Conservation (phyloP, 805 yeast species). For the Blastobotrys terrestris region DNA sequence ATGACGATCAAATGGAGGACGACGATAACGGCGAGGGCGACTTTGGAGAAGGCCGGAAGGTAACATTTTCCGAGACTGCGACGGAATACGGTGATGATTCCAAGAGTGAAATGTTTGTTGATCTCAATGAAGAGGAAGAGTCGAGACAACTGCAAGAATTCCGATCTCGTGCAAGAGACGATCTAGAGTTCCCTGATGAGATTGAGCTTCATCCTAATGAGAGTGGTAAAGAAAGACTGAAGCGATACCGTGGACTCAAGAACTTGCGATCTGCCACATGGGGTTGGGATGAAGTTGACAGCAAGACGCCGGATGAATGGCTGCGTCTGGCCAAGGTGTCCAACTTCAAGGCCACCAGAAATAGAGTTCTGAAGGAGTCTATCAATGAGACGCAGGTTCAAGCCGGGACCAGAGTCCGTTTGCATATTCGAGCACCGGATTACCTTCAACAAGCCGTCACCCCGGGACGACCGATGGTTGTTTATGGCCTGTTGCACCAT, state of each 20-base stretch:
- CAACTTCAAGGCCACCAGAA: conserved; percentile 70
- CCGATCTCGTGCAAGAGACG: conserved; percentile 70
- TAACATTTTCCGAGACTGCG: conserved; percentile 26
- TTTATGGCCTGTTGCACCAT: conserved; percentile 72
- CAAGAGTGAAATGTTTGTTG: conserved; percentile 57
- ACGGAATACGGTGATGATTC: conserved; percentile 39
- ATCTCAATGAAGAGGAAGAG: conserved; percentile 76
- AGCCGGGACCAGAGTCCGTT: conserved; percentile 60
- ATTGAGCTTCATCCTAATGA: conserved; percentile 73
- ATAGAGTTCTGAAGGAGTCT: conserved; percentile 58
- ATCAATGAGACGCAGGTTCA: conserved; percentile 37
- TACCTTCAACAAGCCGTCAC: conserved; percentile 52
- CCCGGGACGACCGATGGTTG: conserved; percentile 46
- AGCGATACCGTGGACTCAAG: conserved; percentile 81
- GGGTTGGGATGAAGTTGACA: conserved; percentile 82
- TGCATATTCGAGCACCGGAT: conserved; percentile 45
- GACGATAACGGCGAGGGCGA: conserved; percentile 13
- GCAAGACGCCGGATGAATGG: conserved; percentile 74
- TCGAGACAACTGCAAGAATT: conserved; percentile 64
- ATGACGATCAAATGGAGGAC: conserved; percentile 12
- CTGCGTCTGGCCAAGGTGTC: conserved; percentile 62
- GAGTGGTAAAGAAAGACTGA: conserved; percentile 67
- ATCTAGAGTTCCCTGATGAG: conserved; percentile 93
- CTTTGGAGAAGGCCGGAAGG: conserved; percentile 12
- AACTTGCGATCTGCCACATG: conserved; percentile 74